phyloP scores from a whole-genome alignment of 305 asterid species.

The Lippia alba region DNA sequence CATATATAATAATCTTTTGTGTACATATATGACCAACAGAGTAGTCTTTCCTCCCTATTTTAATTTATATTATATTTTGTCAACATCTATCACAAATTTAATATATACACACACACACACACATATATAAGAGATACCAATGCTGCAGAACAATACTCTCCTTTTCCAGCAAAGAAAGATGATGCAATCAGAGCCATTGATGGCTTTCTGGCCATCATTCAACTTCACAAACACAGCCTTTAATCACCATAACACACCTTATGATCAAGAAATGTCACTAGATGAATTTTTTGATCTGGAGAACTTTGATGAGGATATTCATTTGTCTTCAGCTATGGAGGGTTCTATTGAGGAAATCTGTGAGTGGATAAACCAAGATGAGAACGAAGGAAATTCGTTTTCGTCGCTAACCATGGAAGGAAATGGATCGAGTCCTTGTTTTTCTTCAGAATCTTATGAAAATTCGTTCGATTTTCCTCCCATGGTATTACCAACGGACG shows the following conservation, averaged over 20 bases:
- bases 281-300: constrained; percentile 46
- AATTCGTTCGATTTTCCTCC: constrained; percentile 27
- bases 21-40: constrained; percentile 33
- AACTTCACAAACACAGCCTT: constrained; percentile 34
- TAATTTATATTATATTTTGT: constrained; percentile 31
- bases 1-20: constrained; percentile 21
- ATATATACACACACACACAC: constrained; percentile 10
- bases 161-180: constrained; percentile 37
- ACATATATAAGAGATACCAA: constrained; percentile 20
- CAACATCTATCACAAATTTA: constrained; percentile 30
- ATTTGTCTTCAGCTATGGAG: constrained; percentile 34
- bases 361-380: constrained; percentile 56
- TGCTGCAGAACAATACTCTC: constrained; percentile 30
- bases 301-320: constrained; percentile 39
- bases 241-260: constrained; percentile 31
- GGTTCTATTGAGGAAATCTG: constrained; percentile 40
- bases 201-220: constrained; percentile 47
- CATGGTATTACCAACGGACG: constrained; percentile 38
- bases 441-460: constrained; percentile 48
- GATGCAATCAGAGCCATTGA: constrained; percentile 57
- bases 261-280: constrained; percentile 34
- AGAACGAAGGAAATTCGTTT: constrained; percentile 37
- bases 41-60: constrained; percentile 40
- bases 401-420: constrained; percentile 45
- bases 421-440: constrained; percentile 46